Evolutionary conservation across 1,284 basidiomycete species (phyloP).

Genomic region (Bothia castanella): DNA sequence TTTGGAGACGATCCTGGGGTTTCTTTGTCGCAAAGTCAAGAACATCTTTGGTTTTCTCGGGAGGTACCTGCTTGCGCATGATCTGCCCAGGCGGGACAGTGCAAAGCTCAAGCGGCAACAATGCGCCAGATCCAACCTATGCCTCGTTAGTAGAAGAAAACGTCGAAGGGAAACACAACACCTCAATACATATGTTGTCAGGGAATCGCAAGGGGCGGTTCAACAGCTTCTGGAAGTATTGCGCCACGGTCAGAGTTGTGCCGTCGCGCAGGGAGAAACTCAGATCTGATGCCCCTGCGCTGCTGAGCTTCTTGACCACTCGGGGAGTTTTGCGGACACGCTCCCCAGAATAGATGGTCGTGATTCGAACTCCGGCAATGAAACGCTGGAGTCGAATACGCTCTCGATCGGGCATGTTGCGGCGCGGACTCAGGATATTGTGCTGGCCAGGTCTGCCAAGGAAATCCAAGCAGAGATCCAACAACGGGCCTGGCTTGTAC

Average conservation of each 20-base stretch:
- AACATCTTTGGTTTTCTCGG: conserved; percentile 61
- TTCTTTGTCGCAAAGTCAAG: conserved; percentile 69
- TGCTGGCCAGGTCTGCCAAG: conserved; percentile 41
- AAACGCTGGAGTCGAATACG: conserved; percentile 59
- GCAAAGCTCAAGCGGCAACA: conserved; percentile 68
- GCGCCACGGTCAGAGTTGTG: conserved; percentile 50
- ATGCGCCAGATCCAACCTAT: conserved; percentile 62
- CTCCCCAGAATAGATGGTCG: conserved; percentile 40
- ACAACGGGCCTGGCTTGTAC: conserved; percentile 54
- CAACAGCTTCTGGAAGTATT: conserved; percentile 53
- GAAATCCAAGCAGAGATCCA: conserved; percentile 57
- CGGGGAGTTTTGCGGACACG: conserved; percentile 41
- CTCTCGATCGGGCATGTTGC: conserved; percentile 54
- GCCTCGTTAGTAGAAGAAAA: not conserved
- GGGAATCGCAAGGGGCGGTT: conserved; percentile 54
- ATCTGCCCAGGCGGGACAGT: conserved; percentile 64
- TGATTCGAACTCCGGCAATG: conserved; percentile 53
- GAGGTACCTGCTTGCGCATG: conserved; percentile 68
- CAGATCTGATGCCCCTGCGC: conserved; percentile 46
- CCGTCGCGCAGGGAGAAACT: conserved; percentile 57
- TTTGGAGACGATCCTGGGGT: conserved; percentile 56
- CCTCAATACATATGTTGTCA: conserved; percentile 61
- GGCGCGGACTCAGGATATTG: conserved; percentile 40
- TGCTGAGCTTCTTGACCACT: conserved; percentile 54
- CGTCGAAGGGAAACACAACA: conserved; percentile 22